Evolutionary conservation across 2,329 filamentous ascomycete species (phyloP), one percentile per base, ranked within the genome.

Genomic region (Apiospora saccharicola): DNA sequence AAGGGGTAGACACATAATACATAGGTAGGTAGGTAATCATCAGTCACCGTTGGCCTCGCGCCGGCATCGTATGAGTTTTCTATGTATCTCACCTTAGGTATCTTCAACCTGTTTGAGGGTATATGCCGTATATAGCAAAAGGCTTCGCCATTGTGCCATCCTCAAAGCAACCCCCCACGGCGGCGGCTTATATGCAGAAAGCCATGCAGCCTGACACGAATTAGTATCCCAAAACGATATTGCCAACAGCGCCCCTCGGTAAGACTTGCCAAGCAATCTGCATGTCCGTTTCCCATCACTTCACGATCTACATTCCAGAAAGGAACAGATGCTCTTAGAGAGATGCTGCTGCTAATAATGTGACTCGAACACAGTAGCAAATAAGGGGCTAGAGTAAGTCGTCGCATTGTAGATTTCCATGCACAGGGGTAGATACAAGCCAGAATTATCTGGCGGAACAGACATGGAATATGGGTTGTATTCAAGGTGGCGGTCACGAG

Each of bases 111-210:
- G n/a, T n/a, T n/a, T n/a, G 13, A 64, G 57, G 3, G 13, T 64
- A n/a, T 34, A n/a, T n/a, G n/a, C 57, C 57, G 34, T 4, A 64
- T 37, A 37, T 19, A 61, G 26, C 14, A 34, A 22, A 34, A 61
- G 5, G 16, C 53, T 30, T 61, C 53, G 30, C 37, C 53, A 61
- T 13, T 19, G 1, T 64, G 30, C 0, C 34, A 64, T 30, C n/a
- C 8, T 19, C 34, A 34, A 34, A 19, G 26, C 57, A 22, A 64
- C 10, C 34, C 57, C 57, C 57, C 57, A 64, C 34, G 34, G 57
- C 57, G 57, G 57, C 57, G 57, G 57, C 57, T 41, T 41, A 41
- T 64, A 64, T 64, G 57, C 57, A 41, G 34, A 64, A 6, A 41
- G 30, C 19, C 19, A n/a, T n/a, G 57, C 57, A 64, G 34, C 57